Base-by-base conservation (phyloP, 2,329 filamentous ascomycete species). In the Biscogniauxia marginata region DNA sequence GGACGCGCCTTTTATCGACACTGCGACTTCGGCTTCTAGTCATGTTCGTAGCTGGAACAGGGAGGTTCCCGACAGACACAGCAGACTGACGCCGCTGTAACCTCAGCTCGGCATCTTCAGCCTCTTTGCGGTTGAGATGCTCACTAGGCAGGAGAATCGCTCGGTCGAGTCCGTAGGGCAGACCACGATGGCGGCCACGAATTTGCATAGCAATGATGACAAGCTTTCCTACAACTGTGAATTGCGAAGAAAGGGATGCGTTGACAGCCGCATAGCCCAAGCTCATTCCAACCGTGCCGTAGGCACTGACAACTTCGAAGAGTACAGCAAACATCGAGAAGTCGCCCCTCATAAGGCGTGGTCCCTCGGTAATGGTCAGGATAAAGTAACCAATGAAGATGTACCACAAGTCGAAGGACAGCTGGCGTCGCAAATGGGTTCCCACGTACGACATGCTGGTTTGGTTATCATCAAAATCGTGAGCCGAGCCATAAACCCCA, bases 321-420 rank as follows among this genome's bases (percentile, higher is more conserved):
- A 96, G 79, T 5, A 87, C 78, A 6, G 81, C 76, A 70, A 90
- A 93, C 70, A 90, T 76, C 55, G 84, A 82, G 65, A 92, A 90
- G 3, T 86, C 76, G 25, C 74, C 72, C 3, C 67, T 82, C 68
- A 89, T 79, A 11, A 99, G 78, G 16, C 86, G 84, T 7, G 67
- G 55, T 3, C 92, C 93, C 75, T 99, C 96, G 24, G 90, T 86
- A 65, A 99, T 96, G 58, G 89, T 83, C 67, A 99, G 89, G 70
- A 98, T 84, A 75, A 99, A 99, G 65, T 96, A 85, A 0, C 95
- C 95, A 20, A 98, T 73, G 69, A 96, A 96, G 56, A 99, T 89
- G 67, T 92, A 99, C 95, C 95, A 99, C 73, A 99, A 74, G 74
- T 99, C 95, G 76, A 99, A 99, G 53, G 92, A 96, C 34, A 99